Percentiles rank a stretch among this genome's conserved stretches.
phyloP scores from a whole-genome alignment of 2,329 filamentous ascomycete genomes.

The Nemania sp. region DNA sequence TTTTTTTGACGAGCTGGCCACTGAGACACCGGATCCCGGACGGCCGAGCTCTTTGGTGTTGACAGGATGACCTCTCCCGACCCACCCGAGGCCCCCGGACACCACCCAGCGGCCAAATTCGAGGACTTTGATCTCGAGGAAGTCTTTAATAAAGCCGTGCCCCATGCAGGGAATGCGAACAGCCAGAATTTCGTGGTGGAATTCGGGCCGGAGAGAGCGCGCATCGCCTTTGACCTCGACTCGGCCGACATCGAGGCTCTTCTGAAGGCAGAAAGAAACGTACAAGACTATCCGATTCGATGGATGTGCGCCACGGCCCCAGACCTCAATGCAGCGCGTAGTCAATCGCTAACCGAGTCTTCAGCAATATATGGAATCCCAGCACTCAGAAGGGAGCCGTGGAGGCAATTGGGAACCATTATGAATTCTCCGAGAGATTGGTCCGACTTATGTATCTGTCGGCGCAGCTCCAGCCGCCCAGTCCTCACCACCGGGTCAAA shows the following conservation, averaged over 20 bases:
- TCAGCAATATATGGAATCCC: constrained; percentile 72
- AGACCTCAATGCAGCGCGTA: neutral
- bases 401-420: constrained; percentile 59
- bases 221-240: constrained; percentile 59
- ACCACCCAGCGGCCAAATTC: constrained; percentile 41
- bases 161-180: constrained; percentile 44
- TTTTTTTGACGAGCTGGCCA: too few relatives aligned
- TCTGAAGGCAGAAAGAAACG: constrained; percentile 40
- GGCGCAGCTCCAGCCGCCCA: constrained; percentile 17
- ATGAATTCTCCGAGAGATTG: constrained; percentile 70
- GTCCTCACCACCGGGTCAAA: constrained; percentile 16
- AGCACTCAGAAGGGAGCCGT: constrained; percentile 62
- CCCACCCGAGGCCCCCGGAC: neutral
- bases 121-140: constrained; percentile 56
- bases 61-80: constrained; percentile 1
- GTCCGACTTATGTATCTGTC: constrained; percentile 59
- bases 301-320: constrained; percentile 65
- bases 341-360: constrained; percentile 15
- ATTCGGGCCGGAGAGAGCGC: constrained; percentile 61
- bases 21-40: too few relatives aligned
- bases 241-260: constrained; percentile 48
- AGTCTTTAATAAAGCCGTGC: constrained; percentile 51
- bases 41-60: too few relatives aligned
- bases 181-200: constrained; percentile 68
- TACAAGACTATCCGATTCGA: constrained; percentile 56